Evolutionary conservation across 257 asterid species (phyloP), one percentile per base, ranked within the genome.

Genomic region (Jaltomata sinuosa): DNA sequence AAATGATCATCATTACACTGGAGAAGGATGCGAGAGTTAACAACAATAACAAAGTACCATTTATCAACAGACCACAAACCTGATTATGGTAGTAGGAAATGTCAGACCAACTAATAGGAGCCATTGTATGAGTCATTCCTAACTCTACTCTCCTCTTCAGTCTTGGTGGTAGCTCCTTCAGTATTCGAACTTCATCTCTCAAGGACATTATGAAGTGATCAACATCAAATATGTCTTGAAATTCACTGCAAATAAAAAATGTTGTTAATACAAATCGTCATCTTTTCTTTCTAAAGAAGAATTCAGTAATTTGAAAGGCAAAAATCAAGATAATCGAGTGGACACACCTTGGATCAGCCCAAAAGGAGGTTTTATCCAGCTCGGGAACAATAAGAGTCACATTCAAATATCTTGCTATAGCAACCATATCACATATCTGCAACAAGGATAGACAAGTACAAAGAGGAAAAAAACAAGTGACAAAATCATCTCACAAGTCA

Each of bases 351-450:
- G 95, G 91, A 92, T 93, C 97, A 10, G 90, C 91, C 95, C 97
- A 93, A 82, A 93, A 93, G 16, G 97, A 93, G 7, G 95, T 88
- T 87, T 93, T 93, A 85, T 93, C 97, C 86, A 93, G 90, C 88
- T 91, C 94, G 0, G 97, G 97, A 76, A 93, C 91, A 42, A 93
- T 91, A 61, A 93, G 93, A 80, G 97, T 93, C 84, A 86, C 80
- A 42, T 91, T 92, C 68, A 93, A 92, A 84, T 88, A 83, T 87
- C 91, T 91, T 50, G 97, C 97, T 81, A 93, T 85, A 57, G 97
- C 87, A 61, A 93, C 97, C 97, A 93, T 93, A 86, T 93, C 97
- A 88, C 97, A 93, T 64, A 93, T 93, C 97, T 93, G 90, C 88
- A 84, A 54, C 76, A 34, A 25, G 55, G 34, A 54, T 83, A 71